Evolutionary conservation across 1,284 basidiomycete species (phyloP), one percentile per base, ranked within the genome.

Genomic region (Ustilago sp.): DNA sequence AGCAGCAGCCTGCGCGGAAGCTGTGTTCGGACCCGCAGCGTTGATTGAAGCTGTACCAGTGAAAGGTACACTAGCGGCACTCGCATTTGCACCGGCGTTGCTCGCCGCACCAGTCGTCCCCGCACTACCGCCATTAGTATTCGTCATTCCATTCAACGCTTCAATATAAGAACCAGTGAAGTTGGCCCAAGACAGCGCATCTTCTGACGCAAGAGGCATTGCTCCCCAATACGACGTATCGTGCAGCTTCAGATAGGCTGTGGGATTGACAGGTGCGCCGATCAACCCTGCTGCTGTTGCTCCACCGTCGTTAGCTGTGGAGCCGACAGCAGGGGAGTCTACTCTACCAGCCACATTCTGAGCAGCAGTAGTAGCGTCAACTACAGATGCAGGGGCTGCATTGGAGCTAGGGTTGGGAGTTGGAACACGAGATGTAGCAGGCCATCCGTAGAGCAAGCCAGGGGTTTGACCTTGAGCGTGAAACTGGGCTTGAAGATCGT

Each of bases 151-250:
- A 41, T 74, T 77, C 32, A 78, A 63, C 19, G 76, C 76, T 32
- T 78, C 76, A 8, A 78, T 61, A 66, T 78, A 78, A 1, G 76
- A 74, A 39, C 39, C 63, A 13, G 72, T 74, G 51, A 78, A 78
- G 66, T 75, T 78, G 55, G 72, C 74, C 76, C 76, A 78, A 0
- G 65, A 68, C 4, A 78, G 63, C 19, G 72, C 58, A 23, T 78
- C 72, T 58, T 78, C 72, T 1, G 76, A 75, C 13, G 66, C 60
- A 6, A 78, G 23, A 13, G 76, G 76, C 76, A 78, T 78, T 3
- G 72, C 72, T 38, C 74, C 76, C 76, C 76, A 78, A 34, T 74
- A 78, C 59, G 72, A 71, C 17, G 76, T 68, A 41, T 78, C 76
- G 65, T 78, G 76, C 28, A 78, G 55, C 52, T 69, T 65, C 50